Evolutionary conservation across 176 grass and related monocot genomes (phyloP), one percentile per base, ranked within the genome.

Genomic region (Oryza meridionalis): DNA sequence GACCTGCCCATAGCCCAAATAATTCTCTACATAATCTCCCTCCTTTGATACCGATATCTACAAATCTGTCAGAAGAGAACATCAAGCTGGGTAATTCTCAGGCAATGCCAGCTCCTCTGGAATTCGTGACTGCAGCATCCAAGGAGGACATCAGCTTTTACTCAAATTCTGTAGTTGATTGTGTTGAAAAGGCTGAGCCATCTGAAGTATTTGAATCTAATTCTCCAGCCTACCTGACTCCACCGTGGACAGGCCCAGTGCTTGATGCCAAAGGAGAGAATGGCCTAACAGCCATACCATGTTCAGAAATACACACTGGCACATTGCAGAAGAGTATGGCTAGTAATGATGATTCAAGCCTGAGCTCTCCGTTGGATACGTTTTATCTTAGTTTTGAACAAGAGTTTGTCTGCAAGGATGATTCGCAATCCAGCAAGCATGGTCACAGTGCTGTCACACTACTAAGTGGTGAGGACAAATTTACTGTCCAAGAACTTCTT

Each of bases 401-500:
- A 65, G 81, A 92, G n/a, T 90, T 94, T 83, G 65, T 92, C 79
- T 86, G 75, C 77, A 94, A 92, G 67, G 91, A 90, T 79, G 90
- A 94, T 81, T 24, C 65, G 25, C 85, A 89, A 51, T 73, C 62
- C 44, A 73, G 76, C 51, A 82, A 82, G 67, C 70, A 85, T 29
- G 82, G 67, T 13, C 83, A 92, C 50, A 81, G 68, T 13, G 61
- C 79, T 26, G 67, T 61, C 64, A 63, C 88, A 42, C 82, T 33
- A 8, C 85, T 69, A 70, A 80, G 14, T 51, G 93, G 75, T 17
- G 90, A 94, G 44, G 96, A 96, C 80, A 94, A 94, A 79, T 96
- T 94, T 78, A 92, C 86, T 35, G 96, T 99, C 51, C 86, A 91
- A 87, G 96, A 99, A 19, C 90, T 94, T n/a, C 91, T 99, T 72